A percentile compares a stretch with the other conserved stretches of the same genome.
phyloP scores from a whole-genome alignment of 257 asterid species.

The Penstemon davidsonii region DNA sequence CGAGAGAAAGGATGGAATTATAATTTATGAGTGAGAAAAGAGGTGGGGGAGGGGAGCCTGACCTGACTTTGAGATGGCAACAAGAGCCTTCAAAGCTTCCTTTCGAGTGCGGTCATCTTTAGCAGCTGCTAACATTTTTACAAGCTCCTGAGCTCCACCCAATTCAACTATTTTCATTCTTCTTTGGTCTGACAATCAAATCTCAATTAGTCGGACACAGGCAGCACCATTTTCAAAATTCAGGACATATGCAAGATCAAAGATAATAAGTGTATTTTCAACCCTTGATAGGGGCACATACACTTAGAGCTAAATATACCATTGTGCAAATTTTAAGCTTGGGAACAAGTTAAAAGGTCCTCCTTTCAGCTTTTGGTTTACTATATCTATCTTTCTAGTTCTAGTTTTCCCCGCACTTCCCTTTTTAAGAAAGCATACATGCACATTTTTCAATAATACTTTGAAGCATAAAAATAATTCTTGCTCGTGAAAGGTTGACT shows the following conservation, averaged over 20 bases:
- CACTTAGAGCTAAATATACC: slow-evolving; percentile 1
- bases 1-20: not conserved
- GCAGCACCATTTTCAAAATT: slow-evolving; percentile 17
- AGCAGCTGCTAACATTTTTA: slow-evolving; percentile 74
- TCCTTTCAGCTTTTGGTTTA: not conserved
- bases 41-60: slow-evolving; percentile 1
- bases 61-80: slow-evolving; percentile 90
- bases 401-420: not conserved
- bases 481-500: not conserved
- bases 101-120: slow-evolving; percentile 83
- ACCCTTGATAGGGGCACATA: not conserved
- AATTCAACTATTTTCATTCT: slow-evolving; percentile 90
- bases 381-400: not conserved
- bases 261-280: slow-evolving; percentile 1
- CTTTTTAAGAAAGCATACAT: not conserved
- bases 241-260: slow-evolving; percentile 22
- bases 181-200: slow-evolving; percentile 53
- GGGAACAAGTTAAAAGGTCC: not conserved
- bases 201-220: not conserved
- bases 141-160: slow-evolving; percentile 81
- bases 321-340: not conserved
- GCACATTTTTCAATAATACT: not conserved
- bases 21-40: not conserved
- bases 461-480: not conserved
- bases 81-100: slow-evolving; percentile 88